These are phyloP conservation scores for Oryza rufipogon DNA, from an alignment of 176 grass and related monocot species.

Conservation along the genomic window DNA sequence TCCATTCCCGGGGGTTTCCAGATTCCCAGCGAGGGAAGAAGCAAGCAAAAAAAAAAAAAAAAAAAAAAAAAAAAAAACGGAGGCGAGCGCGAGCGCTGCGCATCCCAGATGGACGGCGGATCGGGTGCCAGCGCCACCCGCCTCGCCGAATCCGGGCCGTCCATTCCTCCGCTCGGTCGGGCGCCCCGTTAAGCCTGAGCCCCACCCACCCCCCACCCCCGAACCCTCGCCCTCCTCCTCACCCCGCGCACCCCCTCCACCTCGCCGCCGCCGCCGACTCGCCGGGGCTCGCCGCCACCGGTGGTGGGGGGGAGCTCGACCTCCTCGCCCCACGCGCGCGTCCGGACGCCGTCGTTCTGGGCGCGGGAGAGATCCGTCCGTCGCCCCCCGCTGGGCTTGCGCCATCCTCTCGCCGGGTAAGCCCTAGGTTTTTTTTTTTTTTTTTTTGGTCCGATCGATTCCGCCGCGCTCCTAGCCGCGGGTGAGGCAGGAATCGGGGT, in stretches of 20 bases:
- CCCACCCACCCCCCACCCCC: background rate
- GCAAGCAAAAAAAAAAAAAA: no score
- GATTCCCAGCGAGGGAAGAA: no score
- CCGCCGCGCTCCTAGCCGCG: background rate
- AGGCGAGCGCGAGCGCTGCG: no score
- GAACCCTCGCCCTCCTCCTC: background rate
- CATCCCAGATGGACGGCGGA: background rate
- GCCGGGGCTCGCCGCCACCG: background rate
- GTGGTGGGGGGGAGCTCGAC: background rate
- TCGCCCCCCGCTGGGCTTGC: background rate
- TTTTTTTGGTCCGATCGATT: background rate
- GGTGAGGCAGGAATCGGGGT: background rate
- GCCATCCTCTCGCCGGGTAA: background rate
- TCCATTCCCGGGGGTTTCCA: no score
- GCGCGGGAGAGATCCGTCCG: background rate
- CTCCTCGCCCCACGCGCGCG: background rate
- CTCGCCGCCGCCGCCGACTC: background rate
- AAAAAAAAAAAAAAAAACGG: no score
- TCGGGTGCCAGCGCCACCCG: background rate
- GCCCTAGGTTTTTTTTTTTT: background rate
- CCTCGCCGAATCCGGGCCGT: background rate
- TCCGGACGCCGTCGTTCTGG: background rate
- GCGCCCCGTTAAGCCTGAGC: background rate
- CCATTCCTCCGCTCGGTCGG: background rate
- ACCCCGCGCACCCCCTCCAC: background rate